Evolutionary conservation across 345 rosid genomes (phyloP), one percentile per base, ranked within the genome.

Genomic region (Ricinus communis): DNA sequence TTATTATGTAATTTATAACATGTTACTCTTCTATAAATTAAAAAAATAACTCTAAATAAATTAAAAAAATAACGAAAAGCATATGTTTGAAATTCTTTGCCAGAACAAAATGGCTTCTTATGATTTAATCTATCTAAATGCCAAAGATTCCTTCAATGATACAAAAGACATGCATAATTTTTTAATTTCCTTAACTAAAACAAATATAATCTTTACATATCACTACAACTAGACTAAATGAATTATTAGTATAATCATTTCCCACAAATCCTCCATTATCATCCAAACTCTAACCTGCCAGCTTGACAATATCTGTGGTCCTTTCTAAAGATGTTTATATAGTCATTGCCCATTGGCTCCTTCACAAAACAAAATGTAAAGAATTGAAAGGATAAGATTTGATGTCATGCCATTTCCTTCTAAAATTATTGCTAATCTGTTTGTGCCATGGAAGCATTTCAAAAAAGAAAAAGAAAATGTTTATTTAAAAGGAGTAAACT

Each of bases 321-420:
- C 33, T 1, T 59, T 14, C 5, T 31, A n/a, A 2, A 27, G 51
- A n/a, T n/a, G 38, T 43, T 9, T 43, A 4, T 43, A 9, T 43
- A 4, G 63, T 66, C 21, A 38, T 66, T 79, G 66, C 2, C 6
- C 6, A 62, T 71, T 56, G 40, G 18, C 70, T 68, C 24, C n/a
- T 10, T 50, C 19, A 33, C 8, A 33, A 12, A 24, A 9, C 4
- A 27, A 45, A 45, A 14, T 47, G 5, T 65, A 10, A 19, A 24
- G 31, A 19, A 45, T 4, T 11, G 51, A 22, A 41, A 50, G 1
- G 24, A 49, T 50, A 33, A 64, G 8, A 28, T 27, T 14, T 7
- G 11, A 9, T 51, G 8, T 21, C 71, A 22, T 64, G 5, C 19
- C 21, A 33, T 8, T 21, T 33, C 38, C 4, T 6, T 2, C 38